phyloP scores from a whole-genome alignment of 768 basidiomycete genomes.

The Tubosaeta sp. region DNA sequence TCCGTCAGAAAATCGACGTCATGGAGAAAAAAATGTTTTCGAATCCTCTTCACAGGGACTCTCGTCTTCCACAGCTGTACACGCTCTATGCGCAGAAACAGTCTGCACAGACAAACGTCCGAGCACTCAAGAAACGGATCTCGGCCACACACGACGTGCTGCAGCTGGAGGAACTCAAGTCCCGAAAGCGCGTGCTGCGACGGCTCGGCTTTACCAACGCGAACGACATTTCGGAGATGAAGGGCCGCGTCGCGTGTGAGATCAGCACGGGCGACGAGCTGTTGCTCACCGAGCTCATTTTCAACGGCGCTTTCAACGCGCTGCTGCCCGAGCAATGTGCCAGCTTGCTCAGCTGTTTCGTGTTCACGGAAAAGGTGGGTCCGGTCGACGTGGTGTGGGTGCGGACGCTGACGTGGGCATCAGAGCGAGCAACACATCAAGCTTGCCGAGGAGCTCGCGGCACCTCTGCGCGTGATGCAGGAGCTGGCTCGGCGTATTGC shows the following conservation, averaged over 20 bases:
- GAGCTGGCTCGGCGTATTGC: constrained; percentile 94
- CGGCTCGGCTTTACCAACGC: constrained; percentile 86
- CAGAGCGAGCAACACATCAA: constrained; percentile 84
- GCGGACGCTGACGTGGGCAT: neutral
- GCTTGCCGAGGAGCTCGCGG: constrained; percentile 90
- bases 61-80: constrained; percentile 76
- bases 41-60: constrained; percentile 74
- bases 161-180: constrained; percentile 95
- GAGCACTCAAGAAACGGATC: constrained; percentile 79
- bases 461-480: constrained; percentile 91
- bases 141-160: constrained; percentile 88
- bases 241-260: constrained; percentile 97
- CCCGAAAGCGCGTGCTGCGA: constrained; percentile 88
- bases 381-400: too few relatives aligned
- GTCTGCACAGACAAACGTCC: constrained; percentile 61
- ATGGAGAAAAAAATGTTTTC: constrained; percentile 85
- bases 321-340: constrained; percentile 90
- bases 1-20: constrained; percentile 76
- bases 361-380: constrained; percentile 91
- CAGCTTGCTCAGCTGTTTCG: constrained; percentile 93
- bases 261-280: constrained; percentile 97
- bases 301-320: constrained; percentile 94
- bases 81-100: constrained; percentile 76
- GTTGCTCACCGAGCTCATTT: constrained; percentile 92
- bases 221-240: constrained; percentile 94